Evolutionary conservation across 345 rosid genomes (phyloP), one percentile per base, ranked within the genome.

Genomic region (Turnera subulata): DNA sequence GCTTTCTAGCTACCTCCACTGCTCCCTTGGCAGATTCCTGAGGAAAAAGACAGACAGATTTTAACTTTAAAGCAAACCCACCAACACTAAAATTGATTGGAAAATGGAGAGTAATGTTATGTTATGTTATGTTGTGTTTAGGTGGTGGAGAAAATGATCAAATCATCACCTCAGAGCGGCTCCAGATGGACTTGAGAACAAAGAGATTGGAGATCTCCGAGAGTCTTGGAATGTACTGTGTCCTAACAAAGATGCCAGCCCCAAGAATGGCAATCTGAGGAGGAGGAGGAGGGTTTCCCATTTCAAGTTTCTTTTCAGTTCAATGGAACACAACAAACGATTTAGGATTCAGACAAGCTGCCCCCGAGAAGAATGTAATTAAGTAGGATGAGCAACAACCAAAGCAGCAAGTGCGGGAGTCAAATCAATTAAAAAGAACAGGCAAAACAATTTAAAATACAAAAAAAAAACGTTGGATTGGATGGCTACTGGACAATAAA

Each of bases 171-270:
- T 84, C 81, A 1, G 88, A 55, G 40, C 98, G 95, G 72, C 98
- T 92, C 98, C 98, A 92, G 50, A 92, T 89, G 54, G 75, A 68
- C 62, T 75, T 84, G 50, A 89, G 73, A 62, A 42, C 50, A 50
- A 93, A 58, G 60, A 84, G 84, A 82, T 84, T 61, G 40, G 98
- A 80, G 76, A 93, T 86, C 82, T 93, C 97, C 40, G 91, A 71
- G 9, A 89, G 79, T 47, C 93, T 71, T 0, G 99, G 96, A 53
- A 93, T 76, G 77, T 93, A 93, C 53, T 86, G 95, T 24, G 84
- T 78, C 56, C 76, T 89, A 44, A 89, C 97, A 80, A 89, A 93
- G 83, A 84, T 93, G 58, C 97, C 99, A 29, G 94, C 94, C 51
- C 97, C 99, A 49, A 86, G 71, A 61, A 93, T 76, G 13, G 95